A percentile compares a stretch with the other conserved stretches of the same genome.
Conservation (phyloP, 345 rosid species). For the Crucihimalaya himalaica region DNA sequence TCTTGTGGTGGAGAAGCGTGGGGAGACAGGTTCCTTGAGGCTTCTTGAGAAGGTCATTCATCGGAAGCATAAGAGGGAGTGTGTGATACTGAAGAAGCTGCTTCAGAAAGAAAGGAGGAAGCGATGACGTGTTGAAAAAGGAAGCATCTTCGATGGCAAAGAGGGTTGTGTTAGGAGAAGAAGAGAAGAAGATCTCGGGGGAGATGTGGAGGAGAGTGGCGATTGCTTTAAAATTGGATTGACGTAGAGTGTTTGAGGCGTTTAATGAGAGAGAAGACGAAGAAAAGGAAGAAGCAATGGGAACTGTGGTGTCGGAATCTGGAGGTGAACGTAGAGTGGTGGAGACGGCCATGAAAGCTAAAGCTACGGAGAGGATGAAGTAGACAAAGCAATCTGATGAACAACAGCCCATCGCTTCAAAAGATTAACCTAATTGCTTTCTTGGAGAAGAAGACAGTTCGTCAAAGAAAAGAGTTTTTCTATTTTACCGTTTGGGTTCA, state of each 20-base stretch:
- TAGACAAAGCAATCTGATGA: constrained; percentile 51
- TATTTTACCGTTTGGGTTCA: neutral
- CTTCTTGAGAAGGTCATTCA: constrained; percentile 51
- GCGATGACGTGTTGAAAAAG: constrained; percentile 50
- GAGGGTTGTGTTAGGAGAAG: constrained; percentile 64
- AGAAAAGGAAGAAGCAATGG: constrained; percentile 10
- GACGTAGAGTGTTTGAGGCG: constrained; percentile 57
- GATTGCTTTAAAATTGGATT: constrained; percentile 63
- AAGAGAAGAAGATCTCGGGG: constrained; percentile 60
- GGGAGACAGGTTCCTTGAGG: constrained; percentile 59
- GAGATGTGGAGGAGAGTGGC: constrained; percentile 62
- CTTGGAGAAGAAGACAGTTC: constrained; percentile 29
- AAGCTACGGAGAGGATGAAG: constrained; percentile 56
- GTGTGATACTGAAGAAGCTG: constrained; percentile 73
- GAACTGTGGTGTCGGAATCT: constrained; percentile 14
- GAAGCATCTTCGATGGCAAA: constrained; percentile 73
- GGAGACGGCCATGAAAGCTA: constrained; percentile 75
- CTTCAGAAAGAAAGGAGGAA: constrained; percentile 57
- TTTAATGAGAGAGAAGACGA: constrained; percentile 46
- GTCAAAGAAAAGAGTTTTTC: neutral
- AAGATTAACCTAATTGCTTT: neutral
- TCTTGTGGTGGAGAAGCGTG: constrained; percentile 55
- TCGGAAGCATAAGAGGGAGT: constrained; percentile 52
- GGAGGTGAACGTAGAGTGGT: constrained; percentile 46
- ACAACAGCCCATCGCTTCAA: constrained; percentile 33